A percentile compares a stretch with the other conserved stretches of the same genome.
phyloP scores from a whole-genome alignment of 768 basidiomycete species.

The Russula compacta region DNA sequence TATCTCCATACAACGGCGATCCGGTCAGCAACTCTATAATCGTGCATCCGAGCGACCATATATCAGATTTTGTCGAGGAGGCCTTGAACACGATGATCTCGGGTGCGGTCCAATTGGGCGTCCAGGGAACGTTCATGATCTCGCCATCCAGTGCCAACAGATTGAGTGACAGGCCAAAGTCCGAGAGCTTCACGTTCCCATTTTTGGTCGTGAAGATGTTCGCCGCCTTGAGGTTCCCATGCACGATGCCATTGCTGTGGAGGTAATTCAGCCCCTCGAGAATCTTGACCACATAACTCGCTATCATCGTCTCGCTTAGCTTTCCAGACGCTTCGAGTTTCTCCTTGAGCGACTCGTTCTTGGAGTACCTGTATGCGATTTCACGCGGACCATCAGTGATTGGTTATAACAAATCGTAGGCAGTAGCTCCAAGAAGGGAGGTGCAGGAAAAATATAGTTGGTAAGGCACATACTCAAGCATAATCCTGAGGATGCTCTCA shows the following conservation, averaged over 20 bases:
- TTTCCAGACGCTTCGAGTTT: neutral
- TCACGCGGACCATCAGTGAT: neutral
- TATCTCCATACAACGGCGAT: neutral
- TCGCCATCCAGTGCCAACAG: neutral
- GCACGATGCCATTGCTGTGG: neutral
- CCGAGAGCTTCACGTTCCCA: neutral
- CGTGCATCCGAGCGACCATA: neutral
- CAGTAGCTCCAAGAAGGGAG: neutral
- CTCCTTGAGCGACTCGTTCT: neutral
- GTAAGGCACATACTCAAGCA: neutral
- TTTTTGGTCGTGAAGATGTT: neutral
- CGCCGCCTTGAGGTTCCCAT: neutral
- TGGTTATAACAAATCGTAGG: neutral
- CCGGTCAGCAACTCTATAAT: neutral
- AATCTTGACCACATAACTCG: neutral
- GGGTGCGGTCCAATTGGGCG: neutral
- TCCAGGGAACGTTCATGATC: neutral
- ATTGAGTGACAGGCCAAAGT: neutral
- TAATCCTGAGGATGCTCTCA: neutral
- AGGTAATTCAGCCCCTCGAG: neutral
- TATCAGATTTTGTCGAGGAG: neutral
- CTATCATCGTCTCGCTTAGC: neutral
- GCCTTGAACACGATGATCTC: neutral
- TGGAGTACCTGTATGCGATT: neutral
- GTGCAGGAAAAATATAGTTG: neutral